Evolutionary conservation across 2,329 filamentous ascomycete genomes (phyloP).

Genomic region (Trichoderma guizhouense): DNA sequence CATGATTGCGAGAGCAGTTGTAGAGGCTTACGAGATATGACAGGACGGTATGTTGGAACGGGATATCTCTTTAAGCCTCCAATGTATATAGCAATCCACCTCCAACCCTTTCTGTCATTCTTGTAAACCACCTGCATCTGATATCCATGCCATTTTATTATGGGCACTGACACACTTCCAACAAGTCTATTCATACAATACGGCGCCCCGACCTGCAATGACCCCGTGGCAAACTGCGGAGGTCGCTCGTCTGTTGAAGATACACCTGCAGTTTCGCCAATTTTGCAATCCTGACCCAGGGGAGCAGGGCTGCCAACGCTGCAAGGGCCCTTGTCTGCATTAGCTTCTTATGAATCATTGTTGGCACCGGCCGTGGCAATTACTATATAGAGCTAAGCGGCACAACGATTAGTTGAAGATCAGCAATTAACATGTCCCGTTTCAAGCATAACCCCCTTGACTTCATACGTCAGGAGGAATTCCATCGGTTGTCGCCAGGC

Average conservation of each 20-base stretch:
- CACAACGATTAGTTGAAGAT: not conserved
- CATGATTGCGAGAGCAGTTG: not conserved
- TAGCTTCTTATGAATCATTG: not conserved
- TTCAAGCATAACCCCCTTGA: not conserved
- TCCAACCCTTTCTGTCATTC: not conserved
- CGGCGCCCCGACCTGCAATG: not conserved
- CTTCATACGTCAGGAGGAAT: not conserved
- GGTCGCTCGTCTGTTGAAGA: not conserved
- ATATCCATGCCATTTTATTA: not conserved
- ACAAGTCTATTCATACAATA: not conserved
- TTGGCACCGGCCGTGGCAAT: not conserved
- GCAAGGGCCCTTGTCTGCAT: not conserved
- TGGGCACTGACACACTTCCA: not conserved
- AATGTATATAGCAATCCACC: not conserved
- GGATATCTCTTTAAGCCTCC: not conserved
- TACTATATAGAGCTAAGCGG: not conserved
- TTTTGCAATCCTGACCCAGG: not conserved
- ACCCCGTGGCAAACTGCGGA: not conserved
- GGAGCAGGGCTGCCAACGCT: not conserved
- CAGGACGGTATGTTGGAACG: not conserved
- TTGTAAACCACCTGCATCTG: not conserved
- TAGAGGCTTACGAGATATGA: not conserved
- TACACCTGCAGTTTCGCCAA: not conserved
- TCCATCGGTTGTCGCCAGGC: not conserved
- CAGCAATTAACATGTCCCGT: not conserved